Evolutionary conservation across 2,329 filamentous ascomycete genomes (phyloP).

Genomic region (Microascus cirrosus): DNA sequence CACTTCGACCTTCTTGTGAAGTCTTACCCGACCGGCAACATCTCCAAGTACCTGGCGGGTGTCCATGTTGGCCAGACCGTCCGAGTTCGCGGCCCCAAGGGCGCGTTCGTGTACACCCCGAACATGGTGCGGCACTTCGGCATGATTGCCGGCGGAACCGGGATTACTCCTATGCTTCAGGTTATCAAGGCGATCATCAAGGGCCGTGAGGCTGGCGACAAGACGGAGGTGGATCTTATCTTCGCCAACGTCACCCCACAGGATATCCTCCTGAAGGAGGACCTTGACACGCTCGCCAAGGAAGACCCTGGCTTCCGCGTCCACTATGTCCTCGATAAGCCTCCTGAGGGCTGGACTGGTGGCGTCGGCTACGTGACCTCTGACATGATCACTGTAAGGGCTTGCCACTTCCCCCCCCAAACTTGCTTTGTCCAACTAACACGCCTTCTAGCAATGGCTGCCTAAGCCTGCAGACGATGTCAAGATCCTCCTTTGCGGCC

Average conservation of each 20-base stretch:
- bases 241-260: conserved; percentile 92
- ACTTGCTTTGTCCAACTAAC: conserved; percentile 12
- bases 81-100: conserved; percentile 88
- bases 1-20: conserved; percentile 97
- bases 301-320: conserved; percentile 76
- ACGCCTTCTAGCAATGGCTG: conserved; percentile 51
- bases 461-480: conserved; percentile 76
- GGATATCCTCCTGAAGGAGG: conserved; percentile 88
- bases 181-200: conserved; percentile 83
- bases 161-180: conserved; percentile 98
- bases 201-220: conserved; percentile 67
- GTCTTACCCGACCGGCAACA: conserved; percentile 94
- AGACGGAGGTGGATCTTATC: conserved; percentile 84
- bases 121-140: conserved; percentile 96
- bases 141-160: conserved; percentile 96
- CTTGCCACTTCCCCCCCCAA: neutral
- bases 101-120: conserved; percentile 92
- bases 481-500: conserved; percentile 90
- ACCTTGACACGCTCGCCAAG: conserved; percentile 67
- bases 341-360: conserved; percentile 81
- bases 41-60: conserved; percentile 82
- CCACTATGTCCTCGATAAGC: conserved; percentile 94
- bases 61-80: conserved; percentile 78
- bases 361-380: conserved; percentile 90
- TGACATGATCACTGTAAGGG: conserved; percentile 80